These are phyloP conservation scores for Phytophthora sp. DNA, from an alignment of 352 stramenopile species.

Conservation along the genomic window DNA sequence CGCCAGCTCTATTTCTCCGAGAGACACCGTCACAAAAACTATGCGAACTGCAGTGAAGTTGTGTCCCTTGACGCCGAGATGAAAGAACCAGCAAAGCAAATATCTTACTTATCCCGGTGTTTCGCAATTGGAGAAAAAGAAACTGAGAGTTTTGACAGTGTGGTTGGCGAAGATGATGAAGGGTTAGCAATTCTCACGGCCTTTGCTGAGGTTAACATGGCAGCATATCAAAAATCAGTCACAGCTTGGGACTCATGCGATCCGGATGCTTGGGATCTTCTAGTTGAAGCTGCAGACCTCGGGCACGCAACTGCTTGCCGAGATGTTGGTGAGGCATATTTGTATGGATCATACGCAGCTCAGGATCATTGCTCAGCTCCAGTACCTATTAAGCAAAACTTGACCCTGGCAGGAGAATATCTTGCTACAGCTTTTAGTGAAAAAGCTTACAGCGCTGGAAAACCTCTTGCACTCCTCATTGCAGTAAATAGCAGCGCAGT, in stretches of 20 bases:
- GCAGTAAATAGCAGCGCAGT: not conserved
- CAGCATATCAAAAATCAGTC: slow-evolving; percentile 22
- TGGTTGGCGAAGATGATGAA: not conserved
- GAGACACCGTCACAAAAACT: slow-evolving; percentile 36
- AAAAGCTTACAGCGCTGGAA: slow-evolving; percentile 31
- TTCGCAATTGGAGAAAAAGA: slow-evolving; percentile 1
- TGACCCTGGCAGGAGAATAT: slow-evolving; percentile 19
- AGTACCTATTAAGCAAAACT: slow-evolving; percentile 26
- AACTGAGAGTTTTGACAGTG: not conserved
- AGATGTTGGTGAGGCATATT: slow-evolving; percentile 41
- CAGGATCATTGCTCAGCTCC: slow-evolving; percentile 21
- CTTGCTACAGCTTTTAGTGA: slow-evolving; percentile 29
- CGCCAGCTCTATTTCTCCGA: slow-evolving; percentile 35
- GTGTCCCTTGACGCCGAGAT: not conserved
- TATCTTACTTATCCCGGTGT: slow-evolving; percentile 50
- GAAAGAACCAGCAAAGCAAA: slow-evolving; percentile 32
- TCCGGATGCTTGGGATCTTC: slow-evolving; percentile 31
- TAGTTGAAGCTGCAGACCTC: slow-evolving; percentile 45
- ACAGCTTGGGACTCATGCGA: slow-evolving; percentile 27
- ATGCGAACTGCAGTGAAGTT: not conserved
- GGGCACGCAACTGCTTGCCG: slow-evolving; percentile 35
- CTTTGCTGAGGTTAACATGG: slow-evolving; percentile 17
- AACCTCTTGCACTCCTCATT: slow-evolving; percentile 36
- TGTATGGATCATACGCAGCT: slow-evolving; percentile 41
- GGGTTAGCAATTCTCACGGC: not conserved